A percentile compares a stretch with the other conserved stretches of the same genome.
Evolutionary conservation across 2,329 filamentous ascomycete genomes (phyloP).

Genomic region (Basipetospora chlamydospora): DNA sequence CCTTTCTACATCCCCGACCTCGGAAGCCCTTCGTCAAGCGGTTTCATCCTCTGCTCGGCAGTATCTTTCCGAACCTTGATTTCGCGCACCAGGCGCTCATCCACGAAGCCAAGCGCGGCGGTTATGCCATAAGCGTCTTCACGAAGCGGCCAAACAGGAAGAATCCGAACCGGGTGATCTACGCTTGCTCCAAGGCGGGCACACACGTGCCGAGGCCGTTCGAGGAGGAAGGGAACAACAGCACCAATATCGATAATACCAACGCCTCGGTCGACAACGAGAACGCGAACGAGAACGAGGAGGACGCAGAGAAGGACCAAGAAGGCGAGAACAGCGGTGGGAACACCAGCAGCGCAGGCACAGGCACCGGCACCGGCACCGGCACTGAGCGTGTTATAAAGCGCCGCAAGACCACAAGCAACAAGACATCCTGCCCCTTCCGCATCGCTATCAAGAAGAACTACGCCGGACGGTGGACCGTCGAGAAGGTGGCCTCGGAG

Average conservation of each 20-base stretch:
- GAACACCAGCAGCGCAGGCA: too few species aligned
- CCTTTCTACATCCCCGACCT: too few species aligned
- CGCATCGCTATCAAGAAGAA: background rate
- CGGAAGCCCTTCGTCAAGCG: too few species aligned
- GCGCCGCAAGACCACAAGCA: background rate
- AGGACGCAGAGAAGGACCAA: too few species aligned
- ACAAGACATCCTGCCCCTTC: background rate
- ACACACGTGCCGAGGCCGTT: background rate
- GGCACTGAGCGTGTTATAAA: too few species aligned
- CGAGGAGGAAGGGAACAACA: background rate
- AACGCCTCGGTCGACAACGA: too few species aligned
- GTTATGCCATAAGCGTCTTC: background rate
- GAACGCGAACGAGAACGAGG: too few species aligned
- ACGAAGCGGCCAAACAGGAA: background rate
- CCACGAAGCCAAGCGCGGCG: background rate
- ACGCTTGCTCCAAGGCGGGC: background rate
- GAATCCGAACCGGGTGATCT: background rate
- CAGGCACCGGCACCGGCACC: too few species aligned
- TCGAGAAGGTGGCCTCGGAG: background rate
- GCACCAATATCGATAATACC: too few species aligned
- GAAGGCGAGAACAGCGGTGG: too few species aligned
- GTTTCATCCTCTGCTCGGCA: background rate
- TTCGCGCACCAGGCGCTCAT: background rate
- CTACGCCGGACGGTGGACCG: background rate
- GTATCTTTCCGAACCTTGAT: background rate